Conservation (phyloP, 73 alveolate species). For the Durusdinium trenchii region DNA sequence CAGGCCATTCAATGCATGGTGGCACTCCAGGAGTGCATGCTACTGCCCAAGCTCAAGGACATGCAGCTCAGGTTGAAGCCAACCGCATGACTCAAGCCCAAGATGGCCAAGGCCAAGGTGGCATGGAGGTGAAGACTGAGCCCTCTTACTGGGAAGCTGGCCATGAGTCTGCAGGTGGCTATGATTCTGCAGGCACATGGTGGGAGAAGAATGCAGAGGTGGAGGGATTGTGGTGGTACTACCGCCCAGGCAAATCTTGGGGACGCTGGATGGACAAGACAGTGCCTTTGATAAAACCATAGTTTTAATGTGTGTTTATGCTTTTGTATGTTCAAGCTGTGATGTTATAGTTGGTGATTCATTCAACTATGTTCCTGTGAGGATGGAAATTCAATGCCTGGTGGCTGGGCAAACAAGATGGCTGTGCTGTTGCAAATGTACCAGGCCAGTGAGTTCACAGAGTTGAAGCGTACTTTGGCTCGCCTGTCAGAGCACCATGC, state of each 20-base stretch:
- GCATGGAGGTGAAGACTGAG: too few relatives aligned
- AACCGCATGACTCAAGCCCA: too few relatives aligned
- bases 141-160: too few relatives aligned
- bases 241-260: background rate
- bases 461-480: background rate
- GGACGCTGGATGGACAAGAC: background rate
- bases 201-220: background rate
- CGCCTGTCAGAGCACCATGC: background rate
- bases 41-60: too few relatives aligned
- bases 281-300: background rate
- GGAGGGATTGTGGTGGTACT: background rate
- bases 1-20: too few relatives aligned
- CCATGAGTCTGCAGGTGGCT: background rate
- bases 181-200: background rate
- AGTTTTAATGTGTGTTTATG: background rate
- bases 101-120: too few relatives aligned
- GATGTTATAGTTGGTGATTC: background rate
- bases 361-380: background rate
- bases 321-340: background rate
- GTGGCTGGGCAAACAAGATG: background rate
- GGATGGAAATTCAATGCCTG: background rate
- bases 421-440: background rate
- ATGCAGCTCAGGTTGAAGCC: too few relatives aligned
- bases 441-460: too few relatives aligned
- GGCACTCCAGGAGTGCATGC: too few relatives aligned